These are phyloP conservation scores for Venturia carpophila DNA, from an alignment of 2,329 filamentous ascomycete species.

Conservation along the genomic window DNA sequence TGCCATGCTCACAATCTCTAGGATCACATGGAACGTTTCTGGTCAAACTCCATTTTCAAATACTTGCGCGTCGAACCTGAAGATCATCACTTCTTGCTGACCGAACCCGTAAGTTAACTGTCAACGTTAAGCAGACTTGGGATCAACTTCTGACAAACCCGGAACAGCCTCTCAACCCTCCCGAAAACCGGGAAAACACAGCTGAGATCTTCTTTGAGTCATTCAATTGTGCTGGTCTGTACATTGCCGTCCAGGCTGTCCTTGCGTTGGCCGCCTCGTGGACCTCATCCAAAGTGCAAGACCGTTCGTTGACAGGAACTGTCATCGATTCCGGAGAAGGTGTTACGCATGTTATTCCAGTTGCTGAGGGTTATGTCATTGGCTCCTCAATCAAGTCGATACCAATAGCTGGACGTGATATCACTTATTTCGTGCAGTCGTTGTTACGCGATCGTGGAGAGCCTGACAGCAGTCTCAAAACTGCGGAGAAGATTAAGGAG, in stretches of 20 bases:
- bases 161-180: constrained; percentile 80
- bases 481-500: constrained; percentile 96
- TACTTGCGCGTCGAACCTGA: constrained; percentile 96
- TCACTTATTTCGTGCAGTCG: constrained; percentile 97
- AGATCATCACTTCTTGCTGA: constrained; percentile 97
- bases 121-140: constrained; percentile 16
- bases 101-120: constrained; percentile 67
- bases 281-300: constrained; percentile 97
- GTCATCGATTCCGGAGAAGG: constrained; percentile 98
- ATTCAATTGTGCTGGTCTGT: constrained; percentile 97
- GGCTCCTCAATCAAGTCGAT: constrained; percentile 99
- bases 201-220: constrained; percentile 99
- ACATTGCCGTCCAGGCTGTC: constrained; percentile 97
- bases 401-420: constrained; percentile 93
- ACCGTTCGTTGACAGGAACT: constrained; percentile 90
- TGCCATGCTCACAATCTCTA: constrained; percentile 32
- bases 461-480: constrained; percentile 93
- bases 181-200: constrained; percentile 97
- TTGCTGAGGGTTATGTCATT: constrained; percentile 97
- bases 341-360: constrained; percentile 97
- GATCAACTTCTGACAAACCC: constrained; percentile 5
- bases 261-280: constrained; percentile 93
- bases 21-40: constrained; percentile 99
- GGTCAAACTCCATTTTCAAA: constrained; percentile 99
- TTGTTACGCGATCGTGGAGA: constrained; percentile 92